Percentiles rank a stretch among this genome's conserved stretches.
Conservation (phyloP, 2,329 filamentous ascomycete genomes). For the Phialophora chinensis region DNA sequence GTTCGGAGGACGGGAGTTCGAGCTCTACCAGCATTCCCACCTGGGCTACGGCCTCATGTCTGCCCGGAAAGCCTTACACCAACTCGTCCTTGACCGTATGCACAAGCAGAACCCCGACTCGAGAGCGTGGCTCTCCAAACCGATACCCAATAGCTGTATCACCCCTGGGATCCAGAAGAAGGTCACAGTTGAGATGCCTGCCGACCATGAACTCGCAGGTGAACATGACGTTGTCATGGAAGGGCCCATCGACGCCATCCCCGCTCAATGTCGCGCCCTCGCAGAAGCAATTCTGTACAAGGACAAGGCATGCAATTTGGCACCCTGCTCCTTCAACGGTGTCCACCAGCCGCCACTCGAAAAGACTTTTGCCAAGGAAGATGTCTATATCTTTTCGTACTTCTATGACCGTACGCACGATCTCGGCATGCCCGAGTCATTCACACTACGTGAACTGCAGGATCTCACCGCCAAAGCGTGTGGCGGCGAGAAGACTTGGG, state of each 20-base stretch:
- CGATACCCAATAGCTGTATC: slow-evolving; percentile 85
- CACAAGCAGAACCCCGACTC: slow-evolving; percentile 66
- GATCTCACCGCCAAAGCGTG: slow-evolving; percentile 86
- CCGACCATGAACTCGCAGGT: slow-evolving; percentile 68
- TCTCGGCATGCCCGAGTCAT: slow-evolving; percentile 97
- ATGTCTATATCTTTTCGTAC: slow-evolving; percentile 96
- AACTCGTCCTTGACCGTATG: slow-evolving; percentile 73
- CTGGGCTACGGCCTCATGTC: slow-evolving; percentile 96
- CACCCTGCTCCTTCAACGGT: slow-evolving; percentile 98
- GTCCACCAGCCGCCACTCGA: slow-evolving; percentile 90
- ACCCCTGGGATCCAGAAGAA: slow-evolving; percentile 76
- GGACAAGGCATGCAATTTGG: slow-evolving; percentile 77
- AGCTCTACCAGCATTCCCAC: slow-evolving; percentile 97
- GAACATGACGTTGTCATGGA: slow-evolving; percentile 80
- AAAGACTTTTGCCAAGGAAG: slow-evolving; percentile 90
- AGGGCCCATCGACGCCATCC: slow-evolving; percentile 74
- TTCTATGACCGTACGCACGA: slow-evolving; percentile 95
- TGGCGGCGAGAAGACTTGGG: slow-evolving; percentile 76
- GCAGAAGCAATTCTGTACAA: slow-evolving; percentile 92
- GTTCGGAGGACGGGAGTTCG: slow-evolving; percentile 89
- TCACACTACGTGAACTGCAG: slow-evolving; percentile 87
- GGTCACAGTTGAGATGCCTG: slow-evolving; percentile 73
- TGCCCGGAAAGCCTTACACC: slow-evolving; percentile 85
- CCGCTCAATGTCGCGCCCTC: slow-evolving; percentile 86
- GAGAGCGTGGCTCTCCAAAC: slow-evolving; percentile 70